phyloP scores from a whole-genome alignment of 129 eudicot genomes.

The Apium graveolens region DNA sequence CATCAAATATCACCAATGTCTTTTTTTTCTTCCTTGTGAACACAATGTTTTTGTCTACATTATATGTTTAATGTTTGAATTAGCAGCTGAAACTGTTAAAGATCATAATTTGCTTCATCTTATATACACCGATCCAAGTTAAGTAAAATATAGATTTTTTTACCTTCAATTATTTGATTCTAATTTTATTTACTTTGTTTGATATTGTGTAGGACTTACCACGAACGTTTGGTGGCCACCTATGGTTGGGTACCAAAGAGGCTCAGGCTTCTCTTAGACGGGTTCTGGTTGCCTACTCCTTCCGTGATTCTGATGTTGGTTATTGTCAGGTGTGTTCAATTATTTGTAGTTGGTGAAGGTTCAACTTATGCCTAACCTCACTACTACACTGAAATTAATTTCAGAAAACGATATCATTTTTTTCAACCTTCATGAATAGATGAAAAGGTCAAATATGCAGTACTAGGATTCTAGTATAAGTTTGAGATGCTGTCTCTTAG shows the following conservation, averaged over 20 bases:
- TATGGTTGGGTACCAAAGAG: conserved; percentile 86
- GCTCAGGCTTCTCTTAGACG: conserved; percentile 95
- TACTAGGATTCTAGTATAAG: not conserved
- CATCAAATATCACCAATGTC: not conserved
- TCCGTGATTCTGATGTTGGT: conserved; percentile 94
- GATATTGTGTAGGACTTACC: conserved; percentile 57
- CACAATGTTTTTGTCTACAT: not conserved
- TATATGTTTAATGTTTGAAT: not conserved
- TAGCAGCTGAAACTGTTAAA: not conserved
- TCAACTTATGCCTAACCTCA: conserved; percentile 1
- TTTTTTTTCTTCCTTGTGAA: not conserved
- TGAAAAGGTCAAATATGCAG: not conserved
- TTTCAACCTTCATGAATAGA: not conserved
- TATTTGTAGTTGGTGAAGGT: not conserved
- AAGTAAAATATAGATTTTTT: not conserved
- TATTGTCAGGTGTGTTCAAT: conserved; percentile 67
- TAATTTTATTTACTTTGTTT: not conserved
- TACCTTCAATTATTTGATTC: not conserved
- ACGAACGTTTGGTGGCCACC: conserved; percentile 94
- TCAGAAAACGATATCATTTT: not conserved
- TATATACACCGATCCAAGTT: not conserved
- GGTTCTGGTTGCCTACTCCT: conserved; percentile 95
- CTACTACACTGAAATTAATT: not conserved
- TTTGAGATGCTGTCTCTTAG: not conserved
- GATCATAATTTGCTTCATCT: not conserved